A percentile compares a stretch with the other conserved stretches of the same genome.
These are phyloP conservation scores for Aspergillus versicolor DNA, from an alignment of 2,329 filamentous ascomycete genomes.

Conservation along the genomic window DNA sequence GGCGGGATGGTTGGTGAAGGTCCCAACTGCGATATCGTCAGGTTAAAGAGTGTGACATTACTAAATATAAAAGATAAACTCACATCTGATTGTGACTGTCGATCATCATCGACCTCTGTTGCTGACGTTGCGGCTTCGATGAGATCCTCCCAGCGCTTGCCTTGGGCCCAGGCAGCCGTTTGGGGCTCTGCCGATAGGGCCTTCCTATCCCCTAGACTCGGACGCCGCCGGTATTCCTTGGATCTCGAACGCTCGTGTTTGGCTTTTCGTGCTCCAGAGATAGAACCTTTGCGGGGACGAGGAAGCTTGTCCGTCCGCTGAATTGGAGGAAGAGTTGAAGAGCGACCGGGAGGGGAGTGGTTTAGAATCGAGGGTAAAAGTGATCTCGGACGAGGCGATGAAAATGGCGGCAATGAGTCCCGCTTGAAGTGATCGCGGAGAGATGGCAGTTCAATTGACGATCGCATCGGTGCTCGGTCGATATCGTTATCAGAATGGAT, in stretches of 20 bases:
- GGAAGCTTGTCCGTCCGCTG: constrained; percentile 70
- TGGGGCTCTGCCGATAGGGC: constrained; percentile 83
- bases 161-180: constrained; percentile 67
- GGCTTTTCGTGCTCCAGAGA: constrained; percentile 70
- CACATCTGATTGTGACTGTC: constrained; percentile 73
- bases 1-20: constrained; percentile 42
- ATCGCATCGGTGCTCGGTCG: constrained; percentile 60
- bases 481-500: constrained; percentile 71
- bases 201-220: constrained; percentile 75
- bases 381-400: constrained; percentile 64
- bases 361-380: constrained; percentile 76
- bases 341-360: constrained; percentile 80
- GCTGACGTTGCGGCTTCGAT: constrained; percentile 93
- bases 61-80: constrained; percentile 45
- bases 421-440: constrained; percentile 69
- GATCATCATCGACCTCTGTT: constrained; percentile 83
- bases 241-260: constrained; percentile 82
- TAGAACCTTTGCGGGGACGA: constrained; percentile 79
- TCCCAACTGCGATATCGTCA: constrained; percentile 29
- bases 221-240: constrained; percentile 69
- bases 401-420: constrained; percentile 67
- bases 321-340: constrained; percentile 81
- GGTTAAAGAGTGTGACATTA: background rate
- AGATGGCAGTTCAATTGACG: constrained; percentile 70
- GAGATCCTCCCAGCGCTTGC: constrained; percentile 93